Conservation (phyloP, 2,329 filamentous ascomycete genomes). For the Pseudogymnoascus sp. region DNA sequence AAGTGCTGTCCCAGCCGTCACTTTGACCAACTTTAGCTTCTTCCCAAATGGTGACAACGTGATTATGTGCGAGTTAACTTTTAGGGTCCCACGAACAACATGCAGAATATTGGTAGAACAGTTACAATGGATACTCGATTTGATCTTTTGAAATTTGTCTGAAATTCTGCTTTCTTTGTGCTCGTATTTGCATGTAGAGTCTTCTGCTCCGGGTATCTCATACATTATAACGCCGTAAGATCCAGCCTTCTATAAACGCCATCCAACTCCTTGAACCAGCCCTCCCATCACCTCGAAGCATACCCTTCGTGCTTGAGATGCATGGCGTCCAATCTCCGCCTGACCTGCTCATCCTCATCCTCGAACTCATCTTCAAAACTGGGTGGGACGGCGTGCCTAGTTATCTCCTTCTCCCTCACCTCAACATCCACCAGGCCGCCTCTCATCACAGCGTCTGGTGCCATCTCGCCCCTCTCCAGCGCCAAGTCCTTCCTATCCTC, state of each 20-base stretch:
- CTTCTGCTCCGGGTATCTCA: conserved; percentile 3
- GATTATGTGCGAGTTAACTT: neutral
- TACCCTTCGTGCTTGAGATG: conserved; percentile 28
- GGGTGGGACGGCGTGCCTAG: conserved; percentile 33
- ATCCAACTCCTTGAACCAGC: conserved; percentile 11
- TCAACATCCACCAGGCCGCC: conserved; percentile 36
- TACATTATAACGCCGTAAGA: neutral
- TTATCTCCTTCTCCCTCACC: conserved; percentile 44
- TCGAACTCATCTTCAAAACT: conserved; percentile 25
- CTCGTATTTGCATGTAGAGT: neutral
- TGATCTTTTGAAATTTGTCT: neutral
- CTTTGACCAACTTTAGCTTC: neutral
- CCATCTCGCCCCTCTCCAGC: conserved; percentile 39
- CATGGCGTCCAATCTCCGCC: conserved; percentile 23
- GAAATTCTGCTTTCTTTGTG: neutral
- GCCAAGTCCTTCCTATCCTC: conserved; percentile 39
- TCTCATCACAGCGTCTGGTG: conserved; percentile 16
- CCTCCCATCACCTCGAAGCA: conserved; percentile 22
- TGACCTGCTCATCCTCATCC: conserved; percentile 25
- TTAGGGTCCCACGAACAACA: neutral
- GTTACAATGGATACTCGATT: neutral
- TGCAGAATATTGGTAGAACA: neutral
- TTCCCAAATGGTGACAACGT: neutral
- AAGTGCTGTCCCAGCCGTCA: conserved; percentile 4
- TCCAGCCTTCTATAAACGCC: conserved; percentile 1